Evolutionary conservation across 192 early-diverging fungal species (phyloP).

Genomic region (Coemansia sp.): DNA sequence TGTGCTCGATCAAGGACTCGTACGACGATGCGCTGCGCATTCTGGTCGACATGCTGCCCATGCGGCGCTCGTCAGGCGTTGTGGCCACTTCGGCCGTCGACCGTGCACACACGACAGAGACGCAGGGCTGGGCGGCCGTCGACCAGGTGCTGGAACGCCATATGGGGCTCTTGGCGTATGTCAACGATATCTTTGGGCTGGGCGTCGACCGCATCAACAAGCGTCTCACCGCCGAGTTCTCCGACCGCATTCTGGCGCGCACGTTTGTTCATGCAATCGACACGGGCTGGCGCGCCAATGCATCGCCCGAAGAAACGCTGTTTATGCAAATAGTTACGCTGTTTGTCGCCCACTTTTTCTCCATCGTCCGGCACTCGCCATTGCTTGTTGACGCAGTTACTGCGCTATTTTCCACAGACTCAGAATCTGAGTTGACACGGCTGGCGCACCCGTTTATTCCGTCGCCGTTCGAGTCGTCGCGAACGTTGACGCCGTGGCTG

Average conservation of each 20-base stretch:
- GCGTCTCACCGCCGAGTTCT: slow-evolving; percentile 24
- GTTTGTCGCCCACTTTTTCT: slow-evolving; percentile 47
- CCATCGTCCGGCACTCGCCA: slow-evolving; percentile 44
- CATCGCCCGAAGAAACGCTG: slow-evolving; percentile 33
- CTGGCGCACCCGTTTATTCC: slow-evolving; percentile 33
- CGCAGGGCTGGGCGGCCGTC: slow-evolving; percentile 10
- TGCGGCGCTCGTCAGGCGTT: not conserved
- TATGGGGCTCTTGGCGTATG: slow-evolving; percentile 61
- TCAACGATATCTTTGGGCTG: slow-evolving; percentile 61
- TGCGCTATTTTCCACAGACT: slow-evolving; percentile 31
- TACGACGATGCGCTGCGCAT: slow-evolving; percentile 46
- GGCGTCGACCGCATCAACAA: slow-evolving; percentile 57
- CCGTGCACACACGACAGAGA: not conserved
- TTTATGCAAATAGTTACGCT: slow-evolving; percentile 50
- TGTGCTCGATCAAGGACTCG: slow-evolving; percentile 31
- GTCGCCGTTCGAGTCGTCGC: slow-evolving; percentile 36
- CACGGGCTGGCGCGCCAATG: slow-evolving; percentile 27
- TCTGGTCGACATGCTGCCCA: slow-evolving; percentile 45
- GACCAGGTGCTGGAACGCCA: slow-evolving; percentile 37
- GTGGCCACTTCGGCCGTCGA: slow-evolving; percentile 6
- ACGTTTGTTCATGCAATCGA: slow-evolving; percentile 36
- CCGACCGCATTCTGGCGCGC: slow-evolving; percentile 34
- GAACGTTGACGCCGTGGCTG: slow-evolving; percentile 46
- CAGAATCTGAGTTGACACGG: not conserved
- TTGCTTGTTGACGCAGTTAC: slow-evolving; percentile 34